Conservation (phyloP, 169 alveolate genomes). For the Cryptosporidium bovis region DNA sequence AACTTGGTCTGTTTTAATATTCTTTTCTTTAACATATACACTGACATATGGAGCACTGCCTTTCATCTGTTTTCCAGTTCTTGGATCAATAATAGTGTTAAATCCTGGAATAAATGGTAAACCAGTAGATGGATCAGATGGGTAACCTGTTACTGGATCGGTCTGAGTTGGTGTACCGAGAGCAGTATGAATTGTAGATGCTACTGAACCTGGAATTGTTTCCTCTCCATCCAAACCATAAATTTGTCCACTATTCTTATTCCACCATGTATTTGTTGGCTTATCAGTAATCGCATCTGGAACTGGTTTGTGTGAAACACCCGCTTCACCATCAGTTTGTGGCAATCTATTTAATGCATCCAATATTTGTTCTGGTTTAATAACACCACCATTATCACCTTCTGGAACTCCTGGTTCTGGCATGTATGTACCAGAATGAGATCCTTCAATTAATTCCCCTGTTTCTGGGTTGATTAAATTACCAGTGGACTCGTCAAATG, state of each 20-base stretch:
- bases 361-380: slow-evolving; percentile 51
- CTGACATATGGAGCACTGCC: slow-evolving; percentile 38
- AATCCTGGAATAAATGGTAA: slow-evolving; percentile 72
- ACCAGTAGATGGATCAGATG: slow-evolving; percentile 74
- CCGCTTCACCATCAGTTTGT: neutral
- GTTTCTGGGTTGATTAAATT: slow-evolving; percentile 57
- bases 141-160: slow-evolving; percentile 61
- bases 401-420: slow-evolving; percentile 68
- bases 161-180: slow-evolving; percentile 73
- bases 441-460: slow-evolving; percentile 26
- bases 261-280: slow-evolving; percentile 70
- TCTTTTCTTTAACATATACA: slow-evolving; percentile 38
- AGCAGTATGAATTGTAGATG: slow-evolving; percentile 41
- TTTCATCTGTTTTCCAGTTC: slow-evolving; percentile 47
- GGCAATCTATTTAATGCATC: slow-evolving; percentile 42
- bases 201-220: slow-evolving; percentile 69
- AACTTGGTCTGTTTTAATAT: slow-evolving; percentile 21
- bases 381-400: slow-evolving; percentile 51
- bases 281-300: slow-evolving; percentile 49
- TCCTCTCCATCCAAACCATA: neutral
- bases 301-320: slow-evolving; percentile 52
- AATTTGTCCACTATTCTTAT: slow-evolving; percentile 41
- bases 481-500: slow-evolving; percentile 46
- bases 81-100: slow-evolving; percentile 43
- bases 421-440: slow-evolving; percentile 75